Evolutionary conservation across 2,329 filamentous ascomycete species (phyloP).

Genomic region (Eutypa lata): DNA sequence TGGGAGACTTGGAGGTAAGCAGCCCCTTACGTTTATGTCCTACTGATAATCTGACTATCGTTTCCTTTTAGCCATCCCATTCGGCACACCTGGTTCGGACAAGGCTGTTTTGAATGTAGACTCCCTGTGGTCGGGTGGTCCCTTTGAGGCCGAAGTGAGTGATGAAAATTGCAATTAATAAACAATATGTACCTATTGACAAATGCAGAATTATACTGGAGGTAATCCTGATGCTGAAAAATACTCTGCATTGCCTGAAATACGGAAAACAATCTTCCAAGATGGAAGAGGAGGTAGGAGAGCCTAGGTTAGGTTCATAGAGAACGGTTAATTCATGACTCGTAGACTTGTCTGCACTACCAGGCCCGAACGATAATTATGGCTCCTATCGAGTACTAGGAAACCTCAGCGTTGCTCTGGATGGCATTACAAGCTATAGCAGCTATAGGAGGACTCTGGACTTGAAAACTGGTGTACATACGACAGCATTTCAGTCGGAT

Average conservation of each 20-base stretch:
- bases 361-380: conserved; percentile 37
- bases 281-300: conserved; percentile 44
- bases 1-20: conserved; percentile 40
- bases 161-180: not conserved
- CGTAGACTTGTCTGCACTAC: conserved; percentile 33
- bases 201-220: conserved; percentile 39
- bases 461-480: conserved; percentile 38
- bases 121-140: conserved; percentile 48
- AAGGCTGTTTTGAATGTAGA: conserved; percentile 45
- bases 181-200: conserved; percentile 1
- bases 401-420: conserved; percentile 40
- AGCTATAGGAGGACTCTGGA: conserved; percentile 42
- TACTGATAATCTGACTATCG: not conserved
- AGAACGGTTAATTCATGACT: conserved; percentile 4
- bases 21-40: not conserved
- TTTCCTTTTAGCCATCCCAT: conserved; percentile 33
- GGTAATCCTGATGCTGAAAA: conserved; percentile 40
- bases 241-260: conserved; percentile 34
- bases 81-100: conserved; percentile 39
- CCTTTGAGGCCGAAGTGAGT: conserved; percentile 40
- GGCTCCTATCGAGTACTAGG: conserved; percentile 45
- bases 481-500: conserved; percentile 31
- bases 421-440: conserved; percentile 23
- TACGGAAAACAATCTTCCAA: conserved; percentile 44
- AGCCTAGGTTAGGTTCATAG: not conserved